These are phyloP conservation scores for Fagopyrum tataricum DNA, from an alignment of 148 eudicot species.

Conservation along the genomic window DNA sequence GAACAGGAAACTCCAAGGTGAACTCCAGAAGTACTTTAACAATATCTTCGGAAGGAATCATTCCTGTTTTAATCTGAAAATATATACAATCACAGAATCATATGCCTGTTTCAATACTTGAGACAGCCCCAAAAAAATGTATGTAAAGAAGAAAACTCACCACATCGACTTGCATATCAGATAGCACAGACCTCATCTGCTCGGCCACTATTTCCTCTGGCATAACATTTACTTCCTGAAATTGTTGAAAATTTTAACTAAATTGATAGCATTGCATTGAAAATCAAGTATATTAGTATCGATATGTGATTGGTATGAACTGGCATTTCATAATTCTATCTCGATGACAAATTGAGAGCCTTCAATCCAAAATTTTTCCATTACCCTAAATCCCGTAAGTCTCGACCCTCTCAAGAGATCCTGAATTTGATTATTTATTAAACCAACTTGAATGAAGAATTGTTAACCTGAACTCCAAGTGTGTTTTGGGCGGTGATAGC, in stretches of 20 bases:
- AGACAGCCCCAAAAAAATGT: background rate
- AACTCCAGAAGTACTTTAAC: conserved; percentile 49
- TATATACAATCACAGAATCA: background rate
- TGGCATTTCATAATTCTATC: no score
- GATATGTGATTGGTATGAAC: no score
- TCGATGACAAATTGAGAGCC: background rate
- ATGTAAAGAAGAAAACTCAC: conserved; percentile 32
- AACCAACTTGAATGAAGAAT: background rate
- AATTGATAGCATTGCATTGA: background rate
- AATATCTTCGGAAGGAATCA: conserved; percentile 82
- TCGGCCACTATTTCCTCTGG: conserved; percentile 18
- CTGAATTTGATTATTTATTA: background rate
- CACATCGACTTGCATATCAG: conserved; percentile 55
- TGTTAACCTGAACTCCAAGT: conserved; percentile 76
- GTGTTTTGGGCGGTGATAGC: conserved; percentile 94
- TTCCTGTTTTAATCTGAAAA: conserved; percentile 84
- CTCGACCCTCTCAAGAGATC: background rate
- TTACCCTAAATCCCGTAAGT: background rate
- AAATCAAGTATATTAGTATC: background rate
- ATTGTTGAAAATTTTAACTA: background rate
- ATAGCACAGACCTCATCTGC: conserved; percentile 22
- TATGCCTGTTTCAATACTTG: background rate
- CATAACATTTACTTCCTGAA: conserved; percentile 72
- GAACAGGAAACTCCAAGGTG: conserved; percentile 62
- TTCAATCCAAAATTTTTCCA: background rate